Conservation (phyloP, 129 eudicot genomes). For the Artemisia tridentata region DNA sequence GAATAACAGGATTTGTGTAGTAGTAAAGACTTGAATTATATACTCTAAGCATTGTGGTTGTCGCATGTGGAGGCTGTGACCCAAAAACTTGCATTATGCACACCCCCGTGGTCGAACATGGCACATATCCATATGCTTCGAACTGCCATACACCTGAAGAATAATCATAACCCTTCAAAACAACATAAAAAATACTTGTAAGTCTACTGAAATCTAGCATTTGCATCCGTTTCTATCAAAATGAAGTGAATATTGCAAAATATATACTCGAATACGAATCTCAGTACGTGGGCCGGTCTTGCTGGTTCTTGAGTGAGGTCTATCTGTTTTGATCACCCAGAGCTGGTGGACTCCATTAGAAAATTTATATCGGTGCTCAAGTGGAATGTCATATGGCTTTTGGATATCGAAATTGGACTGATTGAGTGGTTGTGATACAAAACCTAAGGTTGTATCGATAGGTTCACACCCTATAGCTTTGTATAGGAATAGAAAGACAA, state of each 20-base stretch:
- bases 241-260: background rate
- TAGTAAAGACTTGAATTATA: constrained; percentile 20
- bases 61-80: constrained; percentile 32
- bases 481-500: constrained; percentile 5
- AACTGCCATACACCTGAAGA: constrained; percentile 48
- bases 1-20: background rate
- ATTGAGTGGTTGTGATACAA: constrained; percentile 34
- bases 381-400: constrained; percentile 37
- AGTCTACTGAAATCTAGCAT: background rate
- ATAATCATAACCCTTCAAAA: constrained; percentile 40
- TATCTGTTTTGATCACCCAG: constrained; percentile 47
- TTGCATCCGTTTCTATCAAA: background rate
- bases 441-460: constrained; percentile 36
- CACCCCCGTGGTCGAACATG: constrained; percentile 31
- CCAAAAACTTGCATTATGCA: constrained; percentile 48
- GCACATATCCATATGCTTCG: constrained; percentile 41
- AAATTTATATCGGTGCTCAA: constrained; percentile 38
- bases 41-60: constrained; percentile 40
- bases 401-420: constrained; percentile 36
- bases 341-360: constrained; percentile 40
- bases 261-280: constrained; percentile 33
- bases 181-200: background rate
- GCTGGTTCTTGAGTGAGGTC: constrained; percentile 37
- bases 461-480: constrained; percentile 9
- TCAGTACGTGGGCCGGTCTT: constrained; percentile 45